Evolutionary conservation across 352 stramenopile species (phyloP), one percentile per base, ranked within the genome.

Genomic region (Globisporangium spinosum): DNA sequence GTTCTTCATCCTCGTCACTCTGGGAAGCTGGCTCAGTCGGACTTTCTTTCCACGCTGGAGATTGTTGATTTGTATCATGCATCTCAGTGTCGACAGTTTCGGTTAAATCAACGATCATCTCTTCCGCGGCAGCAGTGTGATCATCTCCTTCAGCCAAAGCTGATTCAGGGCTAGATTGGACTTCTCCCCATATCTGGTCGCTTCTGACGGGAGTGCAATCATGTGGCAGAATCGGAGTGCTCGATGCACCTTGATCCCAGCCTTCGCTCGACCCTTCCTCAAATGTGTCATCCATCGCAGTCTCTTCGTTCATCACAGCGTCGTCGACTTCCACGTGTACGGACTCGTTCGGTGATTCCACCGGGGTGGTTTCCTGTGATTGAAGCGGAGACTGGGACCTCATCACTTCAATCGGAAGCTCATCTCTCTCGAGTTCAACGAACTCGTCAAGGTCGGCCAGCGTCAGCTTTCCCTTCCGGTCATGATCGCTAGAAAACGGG

Each of bases 251-350:
- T 40, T 65, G 23, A 27, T 29, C 27, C 15, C 25, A 56, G 20
- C 20, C 12, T 20, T 27, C 58, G 20, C 13, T 53, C 38, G 45
- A 13, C 20, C 22, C 53, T 15, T 72, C 68, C 43, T 68, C 68
- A 34, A 62, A 43, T 43, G 7, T 2, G 1, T 43, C 55, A 60
- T 29, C 29, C 3, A 3, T 29, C 20, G 8, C 17, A 40, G 9
- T 60, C 29, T 60, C 56, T 49, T 23, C 32, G 32, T 49, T 49
- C 13, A 38, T 23, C 55, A 60, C 23, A 35, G 20, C 13, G 61
- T 59, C 32, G 20, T 38, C 12, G 2, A 35, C 45, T 27, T 27
- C 59, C 23, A 34, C 40, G 7, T 56, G 13, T 22, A 29, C 59
- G 0, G 27, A 2, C 17, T 57, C 25, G 7, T 35, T 13, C 27